Evolutionary conservation across 495 filamentous ascomycete genomes (phyloP).

Genomic region (Melanomma pulvis-pyrius): DNA sequence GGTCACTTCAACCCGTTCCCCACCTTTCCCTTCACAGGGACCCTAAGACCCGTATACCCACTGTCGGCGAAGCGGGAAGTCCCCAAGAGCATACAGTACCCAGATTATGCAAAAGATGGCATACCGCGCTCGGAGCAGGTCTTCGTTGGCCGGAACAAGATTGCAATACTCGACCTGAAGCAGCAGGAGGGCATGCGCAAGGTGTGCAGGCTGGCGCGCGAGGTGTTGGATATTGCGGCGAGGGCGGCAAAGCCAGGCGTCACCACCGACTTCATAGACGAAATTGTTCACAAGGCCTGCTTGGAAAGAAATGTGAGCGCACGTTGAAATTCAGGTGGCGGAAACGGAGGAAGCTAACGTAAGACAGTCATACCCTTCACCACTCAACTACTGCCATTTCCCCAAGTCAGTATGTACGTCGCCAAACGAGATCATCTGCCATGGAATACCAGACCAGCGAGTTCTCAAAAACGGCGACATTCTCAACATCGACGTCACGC

Average conservation of each 20-base stretch:
- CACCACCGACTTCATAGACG: constrained; percentile 95
- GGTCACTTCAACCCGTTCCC: constrained; percentile 91
- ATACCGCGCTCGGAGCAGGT: constrained; percentile 78
- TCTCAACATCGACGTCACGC: constrained; percentile 50
- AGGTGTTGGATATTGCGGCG: constrained; percentile 91
- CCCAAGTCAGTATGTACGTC: constrained; percentile 98
- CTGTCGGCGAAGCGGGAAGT: constrained; percentile 73
- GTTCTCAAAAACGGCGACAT: constrained; percentile 49
- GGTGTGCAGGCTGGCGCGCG: constrained; percentile 83
- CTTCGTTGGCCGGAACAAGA: constrained; percentile 71
- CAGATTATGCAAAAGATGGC: constrained; percentile 83
- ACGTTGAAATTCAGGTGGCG: neutral
- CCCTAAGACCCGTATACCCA: constrained; percentile 85
- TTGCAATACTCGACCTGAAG: constrained; percentile 76
- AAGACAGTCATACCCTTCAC: constrained; percentile 86
- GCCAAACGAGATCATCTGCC: constrained; percentile 85
- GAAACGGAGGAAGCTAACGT: neutral
- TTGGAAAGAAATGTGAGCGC: constrained; percentile 81
- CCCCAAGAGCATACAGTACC: constrained; percentile 78
- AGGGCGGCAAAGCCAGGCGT: constrained; percentile 79
- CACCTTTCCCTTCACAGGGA: constrained; percentile 76
- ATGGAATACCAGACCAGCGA: constrained; percentile 51
- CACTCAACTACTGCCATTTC: constrained; percentile 94
- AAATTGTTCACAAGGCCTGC: constrained; percentile 93
- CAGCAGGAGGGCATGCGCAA: constrained; percentile 88